These are phyloP conservation scores for Solanum lycopersicoides DNA, from an alignment of 257 asterid species.

Conservation along the genomic window DNA sequence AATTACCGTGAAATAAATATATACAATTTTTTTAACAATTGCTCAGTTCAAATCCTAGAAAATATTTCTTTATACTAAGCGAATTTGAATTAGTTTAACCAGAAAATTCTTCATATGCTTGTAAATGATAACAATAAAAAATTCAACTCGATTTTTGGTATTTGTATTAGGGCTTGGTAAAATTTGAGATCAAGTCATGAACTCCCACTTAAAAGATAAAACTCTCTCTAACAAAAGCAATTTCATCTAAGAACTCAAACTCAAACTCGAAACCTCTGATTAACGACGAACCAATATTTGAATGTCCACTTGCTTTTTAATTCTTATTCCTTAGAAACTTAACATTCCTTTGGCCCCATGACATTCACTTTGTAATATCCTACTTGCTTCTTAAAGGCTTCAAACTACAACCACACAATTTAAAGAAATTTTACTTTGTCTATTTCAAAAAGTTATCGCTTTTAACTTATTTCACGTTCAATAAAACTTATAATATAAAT, in stretches of 20 bases:
- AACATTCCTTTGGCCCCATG: neutral
- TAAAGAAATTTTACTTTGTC: neutral
- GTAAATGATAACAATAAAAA: neutral
- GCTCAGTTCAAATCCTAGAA: neutral
- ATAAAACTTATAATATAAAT: too few species aligned
- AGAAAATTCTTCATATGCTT: neutral
- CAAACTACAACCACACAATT: neutral
- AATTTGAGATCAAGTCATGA: rapidly evolving
- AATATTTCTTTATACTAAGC: neutral
- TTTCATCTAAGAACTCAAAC: rapidly evolving
- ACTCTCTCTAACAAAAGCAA: neutral
- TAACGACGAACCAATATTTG: neutral
- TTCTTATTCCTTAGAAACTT: neutral
- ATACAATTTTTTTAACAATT: neutral
- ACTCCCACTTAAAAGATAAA: neutral
- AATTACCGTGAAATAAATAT: neutral
- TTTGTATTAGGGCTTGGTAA: rapidly evolving
- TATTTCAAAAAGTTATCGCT: too few species aligned
- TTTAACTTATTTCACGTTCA: neutral
- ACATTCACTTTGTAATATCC: neutral
- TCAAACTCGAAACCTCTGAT: rapidly evolving
- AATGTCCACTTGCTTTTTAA: neutral
- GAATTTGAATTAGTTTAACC: neutral
- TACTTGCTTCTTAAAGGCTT: neutral
- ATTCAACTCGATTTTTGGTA: neutral